Evolutionary conservation across 176 grass and related monocot species (phyloP).

Genomic region (Sorghum bicolor): Sorghum_bicolor_NCBIv3 NC_012872.2:67696501-67697000

Average conservation of each 20-base stretch:
- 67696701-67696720: slow-evolving; percentile 67
- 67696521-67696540: slow-evolving; percentile 82
- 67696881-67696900: slow-evolving; percentile 67
- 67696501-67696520: slow-evolving; percentile 54
- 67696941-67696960: slow-evolving; percentile 52
- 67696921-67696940: slow-evolving; percentile 35
- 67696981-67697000: slow-evolving; percentile 67
- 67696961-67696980: slow-evolving; percentile 92
- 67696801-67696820: slow-evolving; percentile 95
- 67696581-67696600: slow-evolving; percentile 80
- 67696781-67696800: slow-evolving; percentile 54
- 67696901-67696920: background rate
- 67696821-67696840: slow-evolving; percentile 60
- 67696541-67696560: slow-evolving; percentile 75
- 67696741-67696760: slow-evolving; percentile 85
- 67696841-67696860: slow-evolving; percentile 66
- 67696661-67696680: slow-evolving; percentile 79
- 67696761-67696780: slow-evolving; percentile 60
- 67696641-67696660: slow-evolving; percentile 76
- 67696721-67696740: slow-evolving; percentile 81
- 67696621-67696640: slow-evolving; percentile 64
- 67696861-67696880: slow-evolving; percentile 87
- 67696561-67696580: slow-evolving; percentile 72
- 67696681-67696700: slow-evolving; percentile 64
- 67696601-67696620: slow-evolving; percentile 81